A percentile compares a stretch with the other conserved stretches of the same genome.
phyloP scores from a whole-genome alignment of 1,284 basidiomycete species.

The Somion occarium region DNA sequence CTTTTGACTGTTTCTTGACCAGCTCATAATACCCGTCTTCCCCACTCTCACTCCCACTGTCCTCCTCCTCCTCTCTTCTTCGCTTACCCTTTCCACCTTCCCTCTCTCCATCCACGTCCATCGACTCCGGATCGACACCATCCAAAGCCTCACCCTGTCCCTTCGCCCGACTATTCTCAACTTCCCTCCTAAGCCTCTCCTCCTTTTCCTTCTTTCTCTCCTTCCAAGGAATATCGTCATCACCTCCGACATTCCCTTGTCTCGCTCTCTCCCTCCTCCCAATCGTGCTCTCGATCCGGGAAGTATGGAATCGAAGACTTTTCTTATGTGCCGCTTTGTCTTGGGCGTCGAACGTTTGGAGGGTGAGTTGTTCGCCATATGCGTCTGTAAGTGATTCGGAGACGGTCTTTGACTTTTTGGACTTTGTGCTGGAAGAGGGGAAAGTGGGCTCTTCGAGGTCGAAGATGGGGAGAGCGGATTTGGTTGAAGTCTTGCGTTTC shows the following conservation, averaged over 20 bases:
- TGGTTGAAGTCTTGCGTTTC: conserved; percentile 22
- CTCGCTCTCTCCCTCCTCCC: conserved; percentile 70
- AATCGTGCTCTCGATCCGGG: conserved; percentile 73
- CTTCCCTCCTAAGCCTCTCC: conserved; percentile 43
- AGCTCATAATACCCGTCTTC: conserved; percentile 82
- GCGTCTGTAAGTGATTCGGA: conserved; percentile 41
- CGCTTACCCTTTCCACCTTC: conserved; percentile 28
- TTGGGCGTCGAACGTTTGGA: conserved; percentile 67
- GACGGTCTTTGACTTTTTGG: conserved; percentile 3
- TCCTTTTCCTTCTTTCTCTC: conserved; percentile 62
- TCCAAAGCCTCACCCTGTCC: conserved; percentile 56
- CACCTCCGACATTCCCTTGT: conserved; percentile 54
- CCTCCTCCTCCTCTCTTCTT: conserved; percentile 37
- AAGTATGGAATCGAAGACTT: conserved; percentile 83
- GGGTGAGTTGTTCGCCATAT: conserved; percentile 71
- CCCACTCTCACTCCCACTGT: conserved; percentile 28
- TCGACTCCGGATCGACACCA: conserved; percentile 48
- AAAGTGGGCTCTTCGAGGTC: conserved; percentile 74
- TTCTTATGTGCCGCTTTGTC: conserved; percentile 81
- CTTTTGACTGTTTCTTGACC: conserved; percentile 69
- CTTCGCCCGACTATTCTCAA: conserved; percentile 31
- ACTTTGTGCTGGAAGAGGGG: conserved; percentile 27
- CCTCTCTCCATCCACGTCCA: conserved; percentile 3
- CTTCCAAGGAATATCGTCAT: conserved; percentile 86
- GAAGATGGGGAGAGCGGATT: conserved; percentile 40